Percentiles rank a stretch among this genome's conserved stretches.
These are phyloP conservation scores for Jacaranda copaia DNA, from an alignment of 257 asterid genomes.

Conservation along the genomic window DNA sequence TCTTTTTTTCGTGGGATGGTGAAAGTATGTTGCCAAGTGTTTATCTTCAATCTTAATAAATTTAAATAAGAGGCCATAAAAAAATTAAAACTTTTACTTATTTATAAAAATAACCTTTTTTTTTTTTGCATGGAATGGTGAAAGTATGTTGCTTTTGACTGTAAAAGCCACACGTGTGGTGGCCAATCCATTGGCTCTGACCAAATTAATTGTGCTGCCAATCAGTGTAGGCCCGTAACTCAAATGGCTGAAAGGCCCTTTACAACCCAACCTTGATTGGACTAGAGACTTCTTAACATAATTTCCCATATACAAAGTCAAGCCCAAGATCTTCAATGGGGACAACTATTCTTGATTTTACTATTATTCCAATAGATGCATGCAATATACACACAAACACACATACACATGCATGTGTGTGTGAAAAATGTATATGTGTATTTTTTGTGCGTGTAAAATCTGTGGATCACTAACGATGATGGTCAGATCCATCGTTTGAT, in stretches of 20 bases:
- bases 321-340: conserved; percentile 42
- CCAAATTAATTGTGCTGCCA: conserved; percentile 42
- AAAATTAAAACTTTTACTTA: no score
- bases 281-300: conserved; percentile 13
- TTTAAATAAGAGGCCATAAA: no score
- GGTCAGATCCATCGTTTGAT: no score
- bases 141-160: conserved; percentile 25
- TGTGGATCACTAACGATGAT: no score
- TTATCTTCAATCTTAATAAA: no score
- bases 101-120: no score
- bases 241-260: conserved; percentile 37
- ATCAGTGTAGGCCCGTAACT: conserved; percentile 49
- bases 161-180: conserved; percentile 53
- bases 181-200: conserved; percentile 11
- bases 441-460: no score
- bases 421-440: no score
- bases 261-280: conserved; percentile 54
- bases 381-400: background rate
- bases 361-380: background rate
- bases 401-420: background rate
- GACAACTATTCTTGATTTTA: conserved; percentile 40
- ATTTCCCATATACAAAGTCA: conserved; percentile 31
- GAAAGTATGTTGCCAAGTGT: no score
- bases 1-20: no score
- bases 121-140: no score